Evolutionary conservation across 2,329 filamentous ascomycete species (phyloP), one percentile per base, ranked within the genome.

Genomic region (Neonectria sp.): DNA sequence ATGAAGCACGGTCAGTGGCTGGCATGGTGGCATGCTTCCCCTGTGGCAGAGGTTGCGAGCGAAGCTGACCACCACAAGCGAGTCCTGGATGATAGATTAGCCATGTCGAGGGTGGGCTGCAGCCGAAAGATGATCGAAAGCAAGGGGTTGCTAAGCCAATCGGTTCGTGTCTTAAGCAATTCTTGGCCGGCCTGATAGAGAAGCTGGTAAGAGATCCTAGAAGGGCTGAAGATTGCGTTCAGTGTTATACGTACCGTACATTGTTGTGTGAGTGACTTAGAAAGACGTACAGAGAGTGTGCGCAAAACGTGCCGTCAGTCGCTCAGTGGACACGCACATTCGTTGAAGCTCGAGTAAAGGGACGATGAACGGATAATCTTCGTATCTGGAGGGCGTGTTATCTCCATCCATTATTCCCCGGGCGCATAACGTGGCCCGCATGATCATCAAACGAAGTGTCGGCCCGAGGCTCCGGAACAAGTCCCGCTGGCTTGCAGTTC

Each of bases 391-490:
- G 7, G n/a, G 40, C 45, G 17, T 27, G 49, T 46, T 52, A 53
- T 66, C 58, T 52, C 57, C 58, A 60, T 52, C 35, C 35, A 5
- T 60, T 65, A 52, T 46, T 43, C 48, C 52, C 40, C 15, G 24
- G 17, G 27, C 29, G 27, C 35, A 56, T 52, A 52, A 57, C 35
- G 27, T 57, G 63, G 25, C 40, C 53, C 31, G 45, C 37, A 56
- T 17, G 37, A 40, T 40, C 15, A 40, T 65, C 31, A 52, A 65
- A 56, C 55, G 35, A 64, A 48, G 60, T 57, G 55, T 73, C 73
- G 71, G 70, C 63, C 73, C 73, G 71, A 71, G 60, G 63, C 67
- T 71, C 61, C 70, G 70, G 69, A 64, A 73, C 58, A 59, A 45
- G 55, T 67, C 65, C 71, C 61, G 43, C 55, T 68, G 58, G 51